These are phyloP conservation scores for Schizophyllum commune DNA, from an alignment of 1,284 basidiomycete genomes.

Conservation along the genomic window DNA sequence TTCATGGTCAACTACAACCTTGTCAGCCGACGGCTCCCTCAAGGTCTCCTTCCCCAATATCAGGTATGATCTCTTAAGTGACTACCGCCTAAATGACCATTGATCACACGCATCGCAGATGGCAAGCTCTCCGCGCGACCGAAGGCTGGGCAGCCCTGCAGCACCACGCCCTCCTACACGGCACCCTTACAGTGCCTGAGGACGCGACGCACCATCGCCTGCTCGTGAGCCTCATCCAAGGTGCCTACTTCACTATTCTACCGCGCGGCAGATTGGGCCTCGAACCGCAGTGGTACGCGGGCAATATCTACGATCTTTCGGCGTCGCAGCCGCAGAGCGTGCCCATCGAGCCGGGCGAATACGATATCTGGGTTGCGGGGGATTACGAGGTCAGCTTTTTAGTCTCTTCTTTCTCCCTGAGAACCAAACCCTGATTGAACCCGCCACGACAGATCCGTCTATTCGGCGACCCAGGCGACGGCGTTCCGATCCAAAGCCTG, in stretches of 20 bases:
- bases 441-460: conserved; percentile 57
- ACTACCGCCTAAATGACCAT: too few relatives aligned
- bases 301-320: conserved; percentile 65
- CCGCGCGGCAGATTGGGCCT: conserved; percentile 25
- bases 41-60: conserved; percentile 54
- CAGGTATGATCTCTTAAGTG: conserved; percentile 36
- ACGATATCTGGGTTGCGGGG: conserved; percentile 51
- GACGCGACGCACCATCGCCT: conserved; percentile 26
- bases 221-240: conserved; percentile 44
- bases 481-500: conserved; percentile 45
- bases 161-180: conserved; percentile 60
- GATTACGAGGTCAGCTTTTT: conserved; percentile 57
- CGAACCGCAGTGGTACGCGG: conserved; percentile 58
- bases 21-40: conserved; percentile 38
- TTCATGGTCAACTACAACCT: conserved; percentile 40
- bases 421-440: not conserved
- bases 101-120: too few relatives aligned
- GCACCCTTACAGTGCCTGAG: conserved; percentile 37
- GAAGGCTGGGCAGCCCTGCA: conserved; percentile 82
- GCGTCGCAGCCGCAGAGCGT: conserved; percentile 41
- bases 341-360: conserved; percentile 38
- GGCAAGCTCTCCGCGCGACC: conserved; percentile 56
- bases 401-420: too few relatives aligned
- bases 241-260: conserved; percentile 60
- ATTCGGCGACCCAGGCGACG: conserved; percentile 61